phyloP scores from a whole-genome alignment of 139 green algal species.

The Chlamydomonas sp. region DNA sequence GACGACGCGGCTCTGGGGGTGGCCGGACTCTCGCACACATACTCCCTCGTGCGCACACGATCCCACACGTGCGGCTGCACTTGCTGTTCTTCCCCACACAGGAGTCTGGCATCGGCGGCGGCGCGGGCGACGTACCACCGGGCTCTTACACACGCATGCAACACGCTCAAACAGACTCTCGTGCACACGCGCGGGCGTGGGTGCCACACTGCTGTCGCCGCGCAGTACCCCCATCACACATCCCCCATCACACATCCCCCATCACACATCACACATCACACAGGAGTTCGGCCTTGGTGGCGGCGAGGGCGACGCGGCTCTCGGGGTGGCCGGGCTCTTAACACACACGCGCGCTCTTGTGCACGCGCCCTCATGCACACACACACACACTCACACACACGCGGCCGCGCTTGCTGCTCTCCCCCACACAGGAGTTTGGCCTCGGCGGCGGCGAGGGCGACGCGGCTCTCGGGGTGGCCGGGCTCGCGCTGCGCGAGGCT shows the following conservation, averaged over 20 bases:
- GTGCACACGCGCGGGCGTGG: too few relatives aligned
- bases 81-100: too few relatives aligned
- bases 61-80: too few relatives aligned
- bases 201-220: too few relatives aligned
- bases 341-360: background rate
- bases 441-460: background rate
- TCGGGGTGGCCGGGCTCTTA: background rate
- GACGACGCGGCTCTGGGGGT: background rate
- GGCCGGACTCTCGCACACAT: background rate
- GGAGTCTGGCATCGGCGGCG: too few relatives aligned
- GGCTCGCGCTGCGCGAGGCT: constrained; percentile 3
- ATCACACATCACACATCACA: too few relatives aligned
- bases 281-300: background rate
- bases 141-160: too few relatives aligned
- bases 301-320: background rate
- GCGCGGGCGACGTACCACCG: too few relatives aligned
- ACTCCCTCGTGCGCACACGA: background rate
- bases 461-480: background rate
- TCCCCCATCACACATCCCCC: too few relatives aligned
- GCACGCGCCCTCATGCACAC: background rate
- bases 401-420: too few relatives aligned
- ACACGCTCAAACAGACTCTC: too few relatives aligned
- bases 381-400: background rate
- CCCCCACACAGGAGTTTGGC: constrained; percentile 15
- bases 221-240: too few relatives aligned